phyloP scores from a whole-genome alignment of 495 filamentous ascomycete species.

The Cairneyella variabilis region DNA sequence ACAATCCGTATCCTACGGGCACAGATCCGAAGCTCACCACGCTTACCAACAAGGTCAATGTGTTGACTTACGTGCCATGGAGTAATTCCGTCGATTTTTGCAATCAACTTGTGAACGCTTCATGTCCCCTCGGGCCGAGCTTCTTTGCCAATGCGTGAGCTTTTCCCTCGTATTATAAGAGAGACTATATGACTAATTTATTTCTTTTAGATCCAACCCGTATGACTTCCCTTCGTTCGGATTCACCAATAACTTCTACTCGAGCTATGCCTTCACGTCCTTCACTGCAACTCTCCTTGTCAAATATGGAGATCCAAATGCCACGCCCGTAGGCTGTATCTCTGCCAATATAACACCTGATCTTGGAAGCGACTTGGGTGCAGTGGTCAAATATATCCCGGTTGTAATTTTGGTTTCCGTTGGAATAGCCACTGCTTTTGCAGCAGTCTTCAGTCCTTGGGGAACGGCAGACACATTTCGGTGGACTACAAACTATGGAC shows the following conservation, averaged over 20 bases:
- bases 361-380: constrained; percentile 58
- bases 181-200: not conserved
- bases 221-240: constrained; percentile 64
- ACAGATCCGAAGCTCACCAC: constrained; percentile 62
- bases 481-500: constrained; percentile 94
- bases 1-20: constrained; percentile 44
- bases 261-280: constrained; percentile 80
- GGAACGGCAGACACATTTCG: constrained; percentile 83
- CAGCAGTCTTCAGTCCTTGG: constrained; percentile 90
- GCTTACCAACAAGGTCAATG: constrained; percentile 60
- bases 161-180: not conserved
- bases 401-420: constrained; percentile 74
- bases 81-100: constrained; percentile 58
- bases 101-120: constrained; percentile 49
- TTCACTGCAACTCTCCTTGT: constrained; percentile 66
- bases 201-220: no score
- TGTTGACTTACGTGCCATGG: constrained; percentile 71
- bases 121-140: constrained; percentile 71
- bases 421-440: constrained; percentile 73
- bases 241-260: constrained; percentile 71
- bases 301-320: constrained; percentile 63
- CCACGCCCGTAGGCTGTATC: constrained; percentile 71
- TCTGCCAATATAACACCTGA: constrained; percentile 78
- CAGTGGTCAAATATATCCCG: constrained; percentile 73
- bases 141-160: constrained; percentile 42